Evolutionary conservation across 2,329 filamentous ascomycete genomes (phyloP), one percentile per base, ranked within the genome.

Genomic region (Seiridium unicorne): DNA sequence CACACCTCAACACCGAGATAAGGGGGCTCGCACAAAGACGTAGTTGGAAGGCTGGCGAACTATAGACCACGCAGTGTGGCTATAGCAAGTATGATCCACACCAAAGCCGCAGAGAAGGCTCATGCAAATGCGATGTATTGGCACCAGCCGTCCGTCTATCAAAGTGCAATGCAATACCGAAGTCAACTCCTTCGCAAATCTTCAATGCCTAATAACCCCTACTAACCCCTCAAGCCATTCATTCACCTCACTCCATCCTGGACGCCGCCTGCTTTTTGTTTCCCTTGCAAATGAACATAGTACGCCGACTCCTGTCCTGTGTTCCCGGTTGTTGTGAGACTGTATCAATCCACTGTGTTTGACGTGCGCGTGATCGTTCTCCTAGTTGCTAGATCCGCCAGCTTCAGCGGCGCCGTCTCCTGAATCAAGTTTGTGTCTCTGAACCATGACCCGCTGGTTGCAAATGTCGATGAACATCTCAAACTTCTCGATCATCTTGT

Each of bases 391-490:
- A 32, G 65, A 59, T 55, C 65, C 65, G 8, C 68, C 58, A n/a
- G 67, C 53, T 53, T 64, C 69, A 48, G 64, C 65, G 49, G 62
- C 65, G 53, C 61, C 63, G 62, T 70, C 68, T 59, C 69, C 72
- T 72, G 66, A 66, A 47, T 73, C 71, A 54, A 88, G 75, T 62
- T 82, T 78, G 67, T 86, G 82, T 55, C 85, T 76, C 70, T 86
- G 84, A 57, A 87, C 77, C 78, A 89, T 89, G 62, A 89, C 86
- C 55, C 86, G 77, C 69, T 87, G 80, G 66, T 89, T 89, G 70
- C 86, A 89, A 58, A 89, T 87, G 71, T 89, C 86, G 67, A 89
- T 88, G 58, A 89, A 89, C 81, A 87, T 86, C 72, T 89, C 86
- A 65, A 88, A 89, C 68, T 83, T 86, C 62, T 81, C 73, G 59